Percentiles rank a stretch among this genome's conserved stretches.
phyloP scores from a whole-genome alignment of 2,329 filamentous ascomycete species.

The Blastomyces silverae region DNA sequence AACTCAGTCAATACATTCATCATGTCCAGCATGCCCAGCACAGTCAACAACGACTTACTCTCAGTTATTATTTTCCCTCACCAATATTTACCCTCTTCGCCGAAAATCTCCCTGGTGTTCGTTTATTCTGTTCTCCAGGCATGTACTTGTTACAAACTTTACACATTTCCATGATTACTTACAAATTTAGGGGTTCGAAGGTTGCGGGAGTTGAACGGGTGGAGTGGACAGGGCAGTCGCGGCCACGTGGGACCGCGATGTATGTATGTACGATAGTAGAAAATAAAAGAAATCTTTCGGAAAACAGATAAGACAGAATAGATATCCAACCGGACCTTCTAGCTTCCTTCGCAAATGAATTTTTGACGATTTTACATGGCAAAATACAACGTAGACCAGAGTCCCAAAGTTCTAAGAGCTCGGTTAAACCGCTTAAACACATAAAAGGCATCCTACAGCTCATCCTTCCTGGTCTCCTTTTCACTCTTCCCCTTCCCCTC shows the following conservation, averaged over 20 bases:
- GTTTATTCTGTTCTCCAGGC: too few species aligned
- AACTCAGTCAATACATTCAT: background rate
- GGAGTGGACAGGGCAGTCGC: background rate
- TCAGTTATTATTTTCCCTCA: too few species aligned
- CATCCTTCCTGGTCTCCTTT: conserved; percentile 12
- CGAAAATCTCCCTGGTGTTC: too few species aligned
- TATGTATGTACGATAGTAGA: background rate
- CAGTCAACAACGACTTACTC: too few species aligned
- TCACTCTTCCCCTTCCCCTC: background rate
- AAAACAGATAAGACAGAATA: background rate
- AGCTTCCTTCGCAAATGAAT: too few species aligned
- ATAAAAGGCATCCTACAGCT: conserved; percentile 11
- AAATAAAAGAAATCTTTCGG: background rate
- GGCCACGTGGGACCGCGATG: background rate
- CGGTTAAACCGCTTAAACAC: background rate
- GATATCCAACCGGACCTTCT: background rate
- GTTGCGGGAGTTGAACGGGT: too few species aligned
- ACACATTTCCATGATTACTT: background rate
- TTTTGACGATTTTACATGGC: background rate
- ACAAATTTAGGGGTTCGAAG: background rate
- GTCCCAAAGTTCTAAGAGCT: background rate
- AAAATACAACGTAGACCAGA: background rate
- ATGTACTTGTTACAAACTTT: background rate
- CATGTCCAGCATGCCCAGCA: background rate
- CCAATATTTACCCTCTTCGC: too few species aligned